phyloP scores from a whole-genome alignment of 1,284 basidiomycete genomes.

The Trametes pubescens region DNA sequence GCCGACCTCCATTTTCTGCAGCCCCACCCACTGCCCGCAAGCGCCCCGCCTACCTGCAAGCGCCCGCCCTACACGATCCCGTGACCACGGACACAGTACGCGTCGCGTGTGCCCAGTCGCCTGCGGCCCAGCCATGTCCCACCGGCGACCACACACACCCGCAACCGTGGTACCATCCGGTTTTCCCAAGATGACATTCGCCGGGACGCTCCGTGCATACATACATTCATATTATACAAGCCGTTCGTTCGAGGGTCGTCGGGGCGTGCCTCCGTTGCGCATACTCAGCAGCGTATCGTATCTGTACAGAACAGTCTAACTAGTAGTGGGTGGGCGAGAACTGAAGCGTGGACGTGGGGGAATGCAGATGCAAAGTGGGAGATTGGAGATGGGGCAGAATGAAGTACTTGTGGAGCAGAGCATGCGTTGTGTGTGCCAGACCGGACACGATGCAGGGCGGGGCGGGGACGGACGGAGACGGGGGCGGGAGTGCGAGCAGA shows the following conservation, averaged over 20 bases:
- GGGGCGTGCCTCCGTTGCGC: slow-evolving; percentile 8
- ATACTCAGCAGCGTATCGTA: slow-evolving; percentile 7
- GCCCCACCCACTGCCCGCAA: too few species aligned
- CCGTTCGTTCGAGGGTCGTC: neutral
- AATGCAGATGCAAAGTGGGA: neutral
- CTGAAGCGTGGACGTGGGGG: neutral
- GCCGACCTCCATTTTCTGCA: neutral
- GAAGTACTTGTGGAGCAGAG: neutral
- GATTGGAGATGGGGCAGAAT: neutral
- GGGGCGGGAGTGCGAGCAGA: neutral
- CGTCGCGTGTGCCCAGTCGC: slow-evolving; percentile 4
- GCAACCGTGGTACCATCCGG: neutral
- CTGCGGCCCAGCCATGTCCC: neutral
- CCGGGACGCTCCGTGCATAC: slow-evolving; percentile 13
- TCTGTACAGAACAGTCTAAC: slow-evolving; percentile 14
- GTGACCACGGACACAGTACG: slow-evolving; percentile 3
- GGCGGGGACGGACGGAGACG: slow-evolving; percentile 1
- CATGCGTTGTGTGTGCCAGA: slow-evolving; percentile 24
- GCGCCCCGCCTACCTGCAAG: neutral
- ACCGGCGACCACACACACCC: too few species aligned
- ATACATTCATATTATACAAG: slow-evolving; percentile 24
- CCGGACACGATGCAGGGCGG: neutral
- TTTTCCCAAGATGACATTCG: slow-evolving; percentile 20
- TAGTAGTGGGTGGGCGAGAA: neutral
- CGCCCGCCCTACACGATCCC: slow-evolving; percentile 4